Conservation (phyloP, 306 rosid genomes). For the Geum urbanum region DNA sequence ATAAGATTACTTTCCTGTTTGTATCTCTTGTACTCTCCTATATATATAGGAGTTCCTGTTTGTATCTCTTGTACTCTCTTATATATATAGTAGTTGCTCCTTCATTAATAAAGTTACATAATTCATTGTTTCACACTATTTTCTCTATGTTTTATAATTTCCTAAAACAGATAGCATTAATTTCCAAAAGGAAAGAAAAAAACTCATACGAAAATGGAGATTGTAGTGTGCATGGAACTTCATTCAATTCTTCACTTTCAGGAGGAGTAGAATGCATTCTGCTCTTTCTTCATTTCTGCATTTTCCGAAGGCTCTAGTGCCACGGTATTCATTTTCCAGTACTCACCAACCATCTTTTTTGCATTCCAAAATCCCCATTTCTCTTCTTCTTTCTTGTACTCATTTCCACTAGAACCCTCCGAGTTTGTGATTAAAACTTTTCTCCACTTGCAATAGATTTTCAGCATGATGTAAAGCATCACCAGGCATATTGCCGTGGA, state of each 20-base stretch:
- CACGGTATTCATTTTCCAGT: slow-evolving; percentile 72
- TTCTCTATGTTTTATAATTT: too few relatives aligned
- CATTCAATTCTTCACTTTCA: slow-evolving; percentile 25
- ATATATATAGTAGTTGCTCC: too few relatives aligned
- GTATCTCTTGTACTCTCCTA: too few relatives aligned
- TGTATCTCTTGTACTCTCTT: too few relatives aligned
- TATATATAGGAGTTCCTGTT: too few relatives aligned
- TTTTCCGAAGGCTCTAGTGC: slow-evolving; percentile 46
- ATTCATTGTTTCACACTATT: too few relatives aligned
- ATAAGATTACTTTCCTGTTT: too few relatives aligned
- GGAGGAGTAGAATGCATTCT: slow-evolving; percentile 45
- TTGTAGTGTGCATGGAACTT: background rate
- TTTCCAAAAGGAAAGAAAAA: background rate
- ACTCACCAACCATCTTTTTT: slow-evolving; percentile 54
- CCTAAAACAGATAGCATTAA: too few relatives aligned
- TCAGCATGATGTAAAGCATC: slow-evolving; percentile 71
- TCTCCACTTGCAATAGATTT: slow-evolving; percentile 96
- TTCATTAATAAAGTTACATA: too few relatives aligned
- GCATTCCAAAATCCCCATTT: slow-evolving; percentile 42
- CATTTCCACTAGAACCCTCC: slow-evolving; percentile 38
- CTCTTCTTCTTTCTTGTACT: slow-evolving; percentile 33
- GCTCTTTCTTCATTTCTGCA: slow-evolving; percentile 51
- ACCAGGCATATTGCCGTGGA: slow-evolving; percentile 65
- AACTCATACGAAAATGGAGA: background rate
- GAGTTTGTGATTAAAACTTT: slow-evolving; percentile 56